A percentile compares a stretch with the other conserved stretches of the same genome.
Evolutionary conservation across 805 yeast species (phyloP).

Genomic region (Vanderwaltozyma verrucispora): DNA sequence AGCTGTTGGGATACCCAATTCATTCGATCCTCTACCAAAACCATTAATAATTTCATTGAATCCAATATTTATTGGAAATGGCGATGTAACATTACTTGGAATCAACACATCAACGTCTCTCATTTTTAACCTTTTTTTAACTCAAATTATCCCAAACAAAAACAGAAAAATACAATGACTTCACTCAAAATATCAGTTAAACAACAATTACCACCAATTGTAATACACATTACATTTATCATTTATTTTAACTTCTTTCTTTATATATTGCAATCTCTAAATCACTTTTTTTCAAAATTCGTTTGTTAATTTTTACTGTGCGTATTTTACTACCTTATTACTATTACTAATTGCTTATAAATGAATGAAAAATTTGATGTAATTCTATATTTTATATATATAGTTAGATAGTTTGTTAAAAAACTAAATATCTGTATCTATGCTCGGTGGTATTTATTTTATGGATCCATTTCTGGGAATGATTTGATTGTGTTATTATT

Average conservation of each 20-base stretch:
- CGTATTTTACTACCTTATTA: too few species aligned
- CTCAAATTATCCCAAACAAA: too few species aligned
- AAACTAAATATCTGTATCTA: too few species aligned
- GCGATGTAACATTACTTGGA: conserved; percentile 35
- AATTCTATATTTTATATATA: too few species aligned
- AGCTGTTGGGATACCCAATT: conserved; percentile 93
- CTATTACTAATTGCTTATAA: too few species aligned
- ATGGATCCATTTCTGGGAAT: conserved; percentile 29
- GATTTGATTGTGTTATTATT: conserved; percentile 35
- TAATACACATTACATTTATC: too few species aligned
- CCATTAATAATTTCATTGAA: conserved; percentile 57
- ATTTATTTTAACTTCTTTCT: too few species aligned
- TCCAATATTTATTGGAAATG: conserved; percentile 40
- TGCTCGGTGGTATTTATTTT: not conserved
- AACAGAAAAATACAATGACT: too few species aligned
- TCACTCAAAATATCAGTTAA: not conserved
- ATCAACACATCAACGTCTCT: conserved; percentile 17
- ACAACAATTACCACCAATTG: not conserved
- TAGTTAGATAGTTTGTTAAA: too few species aligned
- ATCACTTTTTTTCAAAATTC: too few species aligned
- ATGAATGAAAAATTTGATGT: too few species aligned
- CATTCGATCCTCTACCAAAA: conserved; percentile 91
- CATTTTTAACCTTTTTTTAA: not conserved
- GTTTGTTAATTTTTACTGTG: too few species aligned
- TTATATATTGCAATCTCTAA: not conserved